Base-by-base conservation (phyloP, 805 yeast genomes). In the Pichia deserticola region DNA sequence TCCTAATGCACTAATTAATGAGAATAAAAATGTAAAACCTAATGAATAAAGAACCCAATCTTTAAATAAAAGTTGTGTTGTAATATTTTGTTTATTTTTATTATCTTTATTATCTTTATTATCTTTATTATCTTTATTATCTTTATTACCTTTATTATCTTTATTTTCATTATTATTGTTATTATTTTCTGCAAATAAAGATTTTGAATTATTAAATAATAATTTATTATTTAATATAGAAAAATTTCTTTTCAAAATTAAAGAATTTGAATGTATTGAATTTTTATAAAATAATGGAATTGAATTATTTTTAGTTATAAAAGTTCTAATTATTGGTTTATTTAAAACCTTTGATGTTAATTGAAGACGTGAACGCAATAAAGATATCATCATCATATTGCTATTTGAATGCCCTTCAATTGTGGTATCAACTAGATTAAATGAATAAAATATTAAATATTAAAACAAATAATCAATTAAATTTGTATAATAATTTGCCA, bases 21-120 rank as follows among this genome's bases (percentile, higher is more conserved):
- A 53, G 35, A 57, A 53, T n/a, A 60, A 41, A 25, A 62, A 40
- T 1, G 66, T 54, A 30, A 58, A 43, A 4, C 60, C 58, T 15
- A 62, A n/a, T 3, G 66, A 55, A 5, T 61, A 64, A 4, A 63
- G 35, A 11, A 64, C 44, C 65, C 64, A 62, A 43, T 59, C 61
- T 5, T 54, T 58, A 54, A 63, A 60, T 8, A 51, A 49, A 8
- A 50, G 45, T 25, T 46, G 36, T 9, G 43, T 45, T 15, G 15
- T 5, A 10, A 42, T 35, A 20, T 42, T 40, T 25, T 58, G 54
- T 29, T 52, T 37, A 10, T 55, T 52, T 32, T 53, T 47, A 39
- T 54, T 46, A 28, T 53, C 40, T 3, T 48, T 29, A 20, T 20
- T 20, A 20, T 20, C 20, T 32, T 51, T 47, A 34, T 50, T 42